Conservation (phyloP, 768 basidiomycete species). For the Candolleomyces efflorescens region DNA sequence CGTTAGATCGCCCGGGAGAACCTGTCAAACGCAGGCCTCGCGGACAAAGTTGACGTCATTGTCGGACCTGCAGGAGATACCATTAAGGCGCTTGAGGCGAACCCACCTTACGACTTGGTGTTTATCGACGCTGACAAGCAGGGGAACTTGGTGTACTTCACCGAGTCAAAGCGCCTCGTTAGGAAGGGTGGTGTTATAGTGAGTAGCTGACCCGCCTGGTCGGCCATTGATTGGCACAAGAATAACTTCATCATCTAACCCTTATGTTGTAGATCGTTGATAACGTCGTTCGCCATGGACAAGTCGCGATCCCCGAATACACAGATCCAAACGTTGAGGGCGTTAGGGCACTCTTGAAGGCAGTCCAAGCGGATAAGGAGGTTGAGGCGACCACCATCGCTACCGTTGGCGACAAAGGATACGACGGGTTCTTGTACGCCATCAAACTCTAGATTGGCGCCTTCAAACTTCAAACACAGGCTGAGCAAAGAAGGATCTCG, state of each 20-base stretch:
- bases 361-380: conserved; percentile 44
- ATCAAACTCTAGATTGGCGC: no score
- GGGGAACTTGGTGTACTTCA: conserved; percentile 51
- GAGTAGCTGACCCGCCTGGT: conserved; percentile 20
- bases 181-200: conserved; percentile 60
- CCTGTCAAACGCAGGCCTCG: conserved; percentile 48
- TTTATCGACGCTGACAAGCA: conserved; percentile 75
- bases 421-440: conserved; percentile 51
- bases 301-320: conserved; percentile 36
- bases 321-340: conserved; percentile 37
- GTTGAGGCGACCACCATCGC: conserved; percentile 49
- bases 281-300: conserved; percentile 52
- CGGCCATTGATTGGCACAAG: neutral
- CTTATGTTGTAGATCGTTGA: conserved; percentile 45
- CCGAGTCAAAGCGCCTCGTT: conserved; percentile 55
- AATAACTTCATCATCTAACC: neutral
- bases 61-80: conserved; percentile 50
- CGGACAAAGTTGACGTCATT: conserved; percentile 43
- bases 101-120: conserved; percentile 54
- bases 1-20: conserved; percentile 55
- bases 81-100: conserved; percentile 42
- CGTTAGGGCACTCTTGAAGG: conserved; percentile 39
- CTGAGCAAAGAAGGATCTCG: no score
- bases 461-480: no score
- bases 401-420: conserved; percentile 49